Percentiles rank a stretch among this genome's conserved stretches.
phyloP scores from a whole-genome alignment of 768 basidiomycete genomes.

The Omphalotus guepiniiformis region DNA sequence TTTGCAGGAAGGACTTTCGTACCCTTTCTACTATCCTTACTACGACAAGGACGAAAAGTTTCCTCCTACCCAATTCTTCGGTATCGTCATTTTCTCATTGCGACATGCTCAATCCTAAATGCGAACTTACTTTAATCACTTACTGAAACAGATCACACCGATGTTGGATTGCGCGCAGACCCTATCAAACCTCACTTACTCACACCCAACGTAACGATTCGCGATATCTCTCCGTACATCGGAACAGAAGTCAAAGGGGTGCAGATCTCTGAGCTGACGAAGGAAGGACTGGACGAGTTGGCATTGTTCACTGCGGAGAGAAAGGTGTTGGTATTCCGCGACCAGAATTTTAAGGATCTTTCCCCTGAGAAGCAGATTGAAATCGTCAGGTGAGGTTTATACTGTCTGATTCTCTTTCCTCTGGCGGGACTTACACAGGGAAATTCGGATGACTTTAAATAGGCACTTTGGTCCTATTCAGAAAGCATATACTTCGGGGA shows the following conservation, averaged over 20 bases:
- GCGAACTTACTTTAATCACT: no score
- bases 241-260: constrained; percentile 49
- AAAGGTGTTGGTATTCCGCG: constrained; percentile 53
- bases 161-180: constrained; percentile 45
- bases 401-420: no score
- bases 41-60: constrained; percentile 47
- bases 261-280: constrained; percentile 47
- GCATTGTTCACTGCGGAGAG: constrained; percentile 48
- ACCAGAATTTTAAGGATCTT: constrained; percentile 62
- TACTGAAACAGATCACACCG: constrained; percentile 38
- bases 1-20: constrained; percentile 41
- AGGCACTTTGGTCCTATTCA: constrained; percentile 46
- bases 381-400: constrained; percentile 35
- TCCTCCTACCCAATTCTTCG: constrained; percentile 43
- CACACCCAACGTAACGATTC: constrained; percentile 30
- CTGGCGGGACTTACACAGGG: constrained; percentile 1
- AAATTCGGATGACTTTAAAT: no score
- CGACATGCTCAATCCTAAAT: no score
- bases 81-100: constrained; percentile 18
- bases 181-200: constrained; percentile 49
- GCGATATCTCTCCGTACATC: constrained; percentile 45
- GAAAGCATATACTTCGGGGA: constrained; percentile 42
- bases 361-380: constrained; percentile 48
- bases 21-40: constrained; percentile 47
- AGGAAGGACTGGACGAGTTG: constrained; percentile 51